phyloP scores from a whole-genome alignment of 495 filamentous ascomycete genomes.

The Opeltia flavorubescens region DNA sequence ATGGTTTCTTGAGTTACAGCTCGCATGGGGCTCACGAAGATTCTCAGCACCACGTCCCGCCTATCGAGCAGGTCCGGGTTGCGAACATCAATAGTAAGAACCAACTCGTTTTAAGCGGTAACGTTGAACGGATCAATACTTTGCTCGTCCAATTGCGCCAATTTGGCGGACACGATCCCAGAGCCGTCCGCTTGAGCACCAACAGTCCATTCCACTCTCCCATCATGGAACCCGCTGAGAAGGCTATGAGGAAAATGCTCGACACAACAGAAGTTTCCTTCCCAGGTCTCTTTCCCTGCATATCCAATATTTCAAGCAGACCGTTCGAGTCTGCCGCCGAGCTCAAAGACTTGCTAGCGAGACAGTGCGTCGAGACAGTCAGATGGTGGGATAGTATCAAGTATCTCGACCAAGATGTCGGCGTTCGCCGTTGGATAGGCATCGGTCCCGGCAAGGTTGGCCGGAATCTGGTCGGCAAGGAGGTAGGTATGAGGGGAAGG shows the following conservation, averaged over 20 bases:
- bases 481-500: conserved; percentile 72
- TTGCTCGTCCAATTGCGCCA: conserved; percentile 82
- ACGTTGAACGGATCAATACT: conserved; percentile 67
- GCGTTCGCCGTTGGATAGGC: conserved; percentile 78
- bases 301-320: conserved; percentile 72
- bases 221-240: conserved; percentile 75
- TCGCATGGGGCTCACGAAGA: conserved; percentile 49
- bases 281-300: conserved; percentile 57
- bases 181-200: conserved; percentile 75
- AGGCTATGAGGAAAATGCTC: conserved; percentile 53
- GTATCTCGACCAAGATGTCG: conserved; percentile 75
- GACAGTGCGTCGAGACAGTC: conserved; percentile 77
- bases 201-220: conserved; percentile 89
- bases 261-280: conserved; percentile 48
- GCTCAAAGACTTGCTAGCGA: conserved; percentile 59
- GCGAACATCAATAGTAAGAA: conserved; percentile 94
- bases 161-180: conserved; percentile 85
- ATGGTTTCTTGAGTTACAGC: conserved; percentile 64
- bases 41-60: conserved; percentile 45
- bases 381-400: conserved; percentile 86
- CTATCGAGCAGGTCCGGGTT: conserved; percentile 77
- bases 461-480: conserved; percentile 85
- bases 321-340: conserved; percentile 62
- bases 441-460: conserved; percentile 94
- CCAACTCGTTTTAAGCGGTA: conserved; percentile 89